phyloP scores from a whole-genome alignment of 2,329 filamentous ascomycete species.

The Leptographium procerum region DNA sequence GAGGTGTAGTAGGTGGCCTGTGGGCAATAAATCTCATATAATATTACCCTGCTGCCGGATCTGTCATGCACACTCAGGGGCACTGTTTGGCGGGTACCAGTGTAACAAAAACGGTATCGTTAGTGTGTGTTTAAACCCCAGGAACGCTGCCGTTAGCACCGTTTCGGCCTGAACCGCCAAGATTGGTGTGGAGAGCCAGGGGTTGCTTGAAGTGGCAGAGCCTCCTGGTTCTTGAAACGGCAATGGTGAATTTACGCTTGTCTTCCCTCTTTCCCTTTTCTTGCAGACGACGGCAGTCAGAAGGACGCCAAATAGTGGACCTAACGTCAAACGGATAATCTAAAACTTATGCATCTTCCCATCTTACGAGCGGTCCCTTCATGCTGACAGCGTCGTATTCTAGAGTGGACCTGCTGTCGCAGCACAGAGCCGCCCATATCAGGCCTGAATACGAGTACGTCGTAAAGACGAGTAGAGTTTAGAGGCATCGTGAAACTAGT shows the following conservation, averaged over 20 bases:
- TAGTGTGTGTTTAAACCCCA: neutral
- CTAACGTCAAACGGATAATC: neutral
- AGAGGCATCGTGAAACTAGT: neutral
- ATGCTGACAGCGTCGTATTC: neutral
- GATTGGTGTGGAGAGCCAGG: neutral
- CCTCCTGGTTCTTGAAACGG: neutral
- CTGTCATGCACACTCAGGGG: too few relatives aligned
- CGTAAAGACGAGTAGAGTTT: neutral
- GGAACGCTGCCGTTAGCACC: too few relatives aligned
- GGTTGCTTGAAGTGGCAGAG: neutral
- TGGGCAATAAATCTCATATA: too few relatives aligned
- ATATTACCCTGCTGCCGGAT: too few relatives aligned
- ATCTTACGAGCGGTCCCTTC: neutral
- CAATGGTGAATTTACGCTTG: neutral
- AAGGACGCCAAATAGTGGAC: neutral
- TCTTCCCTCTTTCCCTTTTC: neutral
- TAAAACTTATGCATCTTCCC: neutral
- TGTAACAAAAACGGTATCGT: neutral
- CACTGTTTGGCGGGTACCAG: too few relatives aligned
- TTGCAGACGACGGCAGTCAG: neutral
- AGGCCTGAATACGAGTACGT: neutral
- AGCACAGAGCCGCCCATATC: neutral
- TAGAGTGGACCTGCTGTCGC: neutral
- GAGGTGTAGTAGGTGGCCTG: too few relatives aligned
- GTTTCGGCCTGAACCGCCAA: neutral